Conservation (phyloP, 495 filamentous ascomycete species). For the Tuber borchii region DNA sequence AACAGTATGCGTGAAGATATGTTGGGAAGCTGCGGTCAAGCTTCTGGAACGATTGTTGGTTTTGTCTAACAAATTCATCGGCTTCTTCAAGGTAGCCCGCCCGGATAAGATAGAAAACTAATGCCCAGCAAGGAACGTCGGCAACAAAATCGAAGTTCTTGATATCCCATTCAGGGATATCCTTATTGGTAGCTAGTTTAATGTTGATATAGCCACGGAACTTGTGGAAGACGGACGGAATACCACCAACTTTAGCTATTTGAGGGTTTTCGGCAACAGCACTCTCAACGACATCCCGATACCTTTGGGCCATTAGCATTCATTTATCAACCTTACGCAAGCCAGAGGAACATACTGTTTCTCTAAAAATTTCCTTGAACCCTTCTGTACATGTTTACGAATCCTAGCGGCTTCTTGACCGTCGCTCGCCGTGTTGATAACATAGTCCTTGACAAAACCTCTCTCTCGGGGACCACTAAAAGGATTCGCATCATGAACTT, state of each 20-base stretch:
- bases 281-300: constrained; percentile 66
- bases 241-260: constrained; percentile 83
- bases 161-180: constrained; percentile 36
- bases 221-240: constrained; percentile 79
- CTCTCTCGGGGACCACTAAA: constrained; percentile 38
- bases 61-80: constrained; percentile 72
- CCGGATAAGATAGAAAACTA: constrained; percentile 87
- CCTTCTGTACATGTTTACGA: constrained; percentile 38
- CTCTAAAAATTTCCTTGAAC: constrained; percentile 38
- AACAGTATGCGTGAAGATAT: constrained; percentile 76
- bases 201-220: constrained; percentile 75
- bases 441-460: constrained; percentile 37
- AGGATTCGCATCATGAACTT: constrained; percentile 34
- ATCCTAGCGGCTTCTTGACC: constrained; percentile 32
- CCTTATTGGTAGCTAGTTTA: constrained; percentile 33
- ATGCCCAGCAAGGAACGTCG: constrained; percentile 63
- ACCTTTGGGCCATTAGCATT: constrained; percentile 42
- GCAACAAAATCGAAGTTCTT: constrained; percentile 40
- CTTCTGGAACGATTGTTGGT: constrained; percentile 69
- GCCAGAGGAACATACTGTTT: constrained; percentile 29
- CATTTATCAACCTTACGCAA: not conserved
- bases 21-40: constrained; percentile 82
- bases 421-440: constrained; percentile 31
- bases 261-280: constrained; percentile 72
- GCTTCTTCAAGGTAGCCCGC: constrained; percentile 78